Evolutionary conservation across 345 rosid species (phyloP).

Genomic region (Erodium maritimum): DNA sequence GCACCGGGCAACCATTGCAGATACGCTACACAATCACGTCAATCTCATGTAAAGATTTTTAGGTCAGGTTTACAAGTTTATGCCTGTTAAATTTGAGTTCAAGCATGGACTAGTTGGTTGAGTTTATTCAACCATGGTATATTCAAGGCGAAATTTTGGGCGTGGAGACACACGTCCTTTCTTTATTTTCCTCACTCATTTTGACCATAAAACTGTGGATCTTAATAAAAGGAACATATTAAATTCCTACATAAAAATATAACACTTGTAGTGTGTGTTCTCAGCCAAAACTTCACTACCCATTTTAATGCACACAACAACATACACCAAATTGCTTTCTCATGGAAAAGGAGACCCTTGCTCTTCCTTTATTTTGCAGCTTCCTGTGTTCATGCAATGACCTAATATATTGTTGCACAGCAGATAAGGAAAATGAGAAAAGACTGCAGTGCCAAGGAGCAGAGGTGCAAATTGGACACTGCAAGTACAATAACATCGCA

Average conservation of each 20-base stretch:
- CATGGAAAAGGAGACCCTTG: background rate
- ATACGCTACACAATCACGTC: background rate
- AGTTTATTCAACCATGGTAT: no score
- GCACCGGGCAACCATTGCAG: background rate
- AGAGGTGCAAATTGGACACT: background rate
- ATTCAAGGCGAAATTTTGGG: no score
- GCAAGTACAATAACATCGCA: background rate
- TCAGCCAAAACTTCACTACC: background rate
- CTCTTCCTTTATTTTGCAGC: background rate
- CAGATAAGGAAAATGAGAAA: background rate
- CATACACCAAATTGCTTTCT: background rate
- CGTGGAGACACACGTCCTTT: no score
- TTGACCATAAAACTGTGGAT: background rate
- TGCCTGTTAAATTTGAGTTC: background rate
- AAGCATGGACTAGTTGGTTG: no score
- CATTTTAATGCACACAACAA: background rate
- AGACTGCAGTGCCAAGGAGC: background rate
- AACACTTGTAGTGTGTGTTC: background rate
- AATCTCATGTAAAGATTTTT: no score
- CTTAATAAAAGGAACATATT: background rate
- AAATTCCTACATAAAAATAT: background rate
- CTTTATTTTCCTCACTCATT: no score
- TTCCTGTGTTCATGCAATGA: background rate
- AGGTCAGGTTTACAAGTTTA: background rate
- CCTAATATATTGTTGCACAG: background rate